A percentile compares a stretch with the other conserved stretches of the same genome.
phyloP scores from a whole-genome alignment of 73 alveolate species.

The Symbiodinium natans region DNA sequence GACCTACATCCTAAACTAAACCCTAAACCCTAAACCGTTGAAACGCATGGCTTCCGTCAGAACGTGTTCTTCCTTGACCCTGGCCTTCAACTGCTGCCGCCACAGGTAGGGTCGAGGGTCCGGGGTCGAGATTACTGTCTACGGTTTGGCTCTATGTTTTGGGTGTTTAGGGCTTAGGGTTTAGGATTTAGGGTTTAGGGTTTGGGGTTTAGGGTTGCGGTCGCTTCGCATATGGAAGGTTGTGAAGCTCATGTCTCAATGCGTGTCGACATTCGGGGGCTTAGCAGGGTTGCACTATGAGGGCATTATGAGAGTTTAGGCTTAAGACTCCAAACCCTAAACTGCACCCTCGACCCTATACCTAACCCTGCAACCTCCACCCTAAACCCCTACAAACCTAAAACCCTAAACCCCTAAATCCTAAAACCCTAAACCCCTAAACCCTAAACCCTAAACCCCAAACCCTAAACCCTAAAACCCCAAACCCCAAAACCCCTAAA shows the following conservation, averaged over 20 bases:
- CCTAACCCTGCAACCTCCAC: neutral
- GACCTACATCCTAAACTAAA: too few species aligned
- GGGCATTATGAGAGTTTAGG: too few species aligned
- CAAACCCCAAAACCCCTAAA: neutral
- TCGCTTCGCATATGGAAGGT: too few species aligned
- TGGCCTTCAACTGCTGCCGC: constrained; percentile 37
- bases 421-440: neutral
- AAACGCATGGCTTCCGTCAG: neutral
- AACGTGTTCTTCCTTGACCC: constrained; percentile 89
- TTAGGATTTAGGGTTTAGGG: neutral
- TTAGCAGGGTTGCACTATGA: neutral
- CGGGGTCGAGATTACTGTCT: neutral
- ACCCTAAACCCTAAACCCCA: neutral
- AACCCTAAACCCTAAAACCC: neutral
- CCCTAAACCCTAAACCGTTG: too few species aligned
- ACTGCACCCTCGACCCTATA: too few species aligned
- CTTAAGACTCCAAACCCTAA: too few species aligned
- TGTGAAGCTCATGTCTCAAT: too few species aligned
- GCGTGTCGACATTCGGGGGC: too few species aligned
- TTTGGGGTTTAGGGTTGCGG: neutral
- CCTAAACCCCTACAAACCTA: neutral
- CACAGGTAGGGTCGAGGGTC: neutral
- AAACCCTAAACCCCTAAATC: neutral
- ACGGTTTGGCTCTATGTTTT: neutral
- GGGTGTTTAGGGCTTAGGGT: neutral